Evolutionary conservation across 768 basidiomycete genomes (phyloP).

Genomic region (Phanerochaete carnosa): DNA sequence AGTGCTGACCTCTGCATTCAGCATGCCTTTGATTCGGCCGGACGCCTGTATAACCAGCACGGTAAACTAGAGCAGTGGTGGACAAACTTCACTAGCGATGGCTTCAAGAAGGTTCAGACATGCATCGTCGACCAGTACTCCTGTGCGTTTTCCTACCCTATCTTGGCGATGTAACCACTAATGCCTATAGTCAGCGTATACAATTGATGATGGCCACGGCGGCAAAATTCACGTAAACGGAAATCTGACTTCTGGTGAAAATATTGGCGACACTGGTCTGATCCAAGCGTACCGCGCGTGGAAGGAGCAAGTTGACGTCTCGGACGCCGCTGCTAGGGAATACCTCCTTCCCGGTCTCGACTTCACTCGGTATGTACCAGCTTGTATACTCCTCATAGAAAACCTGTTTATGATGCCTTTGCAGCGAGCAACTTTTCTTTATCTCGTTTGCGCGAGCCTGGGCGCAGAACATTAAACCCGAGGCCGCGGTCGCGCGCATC

Average conservation of each 20-base stretch:
- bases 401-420: background rate
- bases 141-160: constrained; percentile 35
- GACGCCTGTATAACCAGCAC: constrained; percentile 84
- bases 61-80: constrained; percentile 92
- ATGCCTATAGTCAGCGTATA: constrained; percentile 51
- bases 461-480: constrained; percentile 78
- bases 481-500: constrained; percentile 74
- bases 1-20: constrained; percentile 28
- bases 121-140: constrained; percentile 93
- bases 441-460: constrained; percentile 87
- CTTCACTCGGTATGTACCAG: constrained; percentile 55
- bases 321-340: constrained; percentile 56
- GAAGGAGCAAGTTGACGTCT: constrained; percentile 70
- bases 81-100: constrained; percentile 81
- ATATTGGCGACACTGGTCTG: constrained; percentile 83
- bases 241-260: constrained; percentile 80
- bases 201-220: constrained; percentile 82
- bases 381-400: background rate
- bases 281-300: constrained; percentile 91
- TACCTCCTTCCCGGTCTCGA: constrained; percentile 79
- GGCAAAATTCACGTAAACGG: constrained; percentile 80
- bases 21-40: constrained; percentile 91
- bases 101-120: constrained; percentile 77
- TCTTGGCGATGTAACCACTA: background rate
- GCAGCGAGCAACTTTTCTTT: constrained; percentile 91